Evolutionary conservation across 768 basidiomycete genomes (phyloP).

Genomic region (Agaricus bisporus): DNA sequence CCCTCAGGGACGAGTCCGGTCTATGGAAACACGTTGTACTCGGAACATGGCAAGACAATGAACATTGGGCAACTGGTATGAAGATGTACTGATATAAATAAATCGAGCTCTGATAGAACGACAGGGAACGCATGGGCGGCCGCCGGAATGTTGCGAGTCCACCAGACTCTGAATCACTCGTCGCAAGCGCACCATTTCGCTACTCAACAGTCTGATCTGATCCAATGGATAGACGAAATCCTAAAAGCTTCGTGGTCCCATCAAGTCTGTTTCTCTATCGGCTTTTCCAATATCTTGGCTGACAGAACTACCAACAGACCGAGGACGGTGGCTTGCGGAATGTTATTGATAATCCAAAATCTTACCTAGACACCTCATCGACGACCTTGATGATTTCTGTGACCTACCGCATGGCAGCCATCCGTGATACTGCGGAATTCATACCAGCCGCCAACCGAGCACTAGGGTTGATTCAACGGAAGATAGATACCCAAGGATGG

Average conservation of each 20-base stretch:
- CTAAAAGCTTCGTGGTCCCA: conserved; percentile 33
- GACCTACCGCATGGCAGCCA: conserved; percentile 46
- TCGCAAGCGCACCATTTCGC: conserved; percentile 28
- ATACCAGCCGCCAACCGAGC: conserved; percentile 36
- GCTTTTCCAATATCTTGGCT: not conserved
- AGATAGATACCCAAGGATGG: conserved; percentile 37
- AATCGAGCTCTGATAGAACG: not conserved
- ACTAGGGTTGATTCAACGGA: conserved; percentile 28
- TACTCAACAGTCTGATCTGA: conserved; percentile 37
- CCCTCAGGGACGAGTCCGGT: conserved; percentile 38
- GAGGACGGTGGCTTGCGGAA: conserved; percentile 44
- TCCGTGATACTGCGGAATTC: conserved; percentile 30
- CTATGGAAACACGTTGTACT: conserved; percentile 53
- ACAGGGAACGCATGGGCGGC: conserved; percentile 65
- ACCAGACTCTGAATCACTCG: conserved; percentile 45
- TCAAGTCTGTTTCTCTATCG: conserved; percentile 27
- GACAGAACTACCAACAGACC: conserved; percentile 20
- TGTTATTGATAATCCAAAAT: conserved; percentile 40
- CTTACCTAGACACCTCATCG: conserved; percentile 48
- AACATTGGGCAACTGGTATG: conserved; percentile 54
- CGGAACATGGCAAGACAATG: conserved; percentile 38
- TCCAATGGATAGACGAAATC: conserved; percentile 51
- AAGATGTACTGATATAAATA: not conserved
- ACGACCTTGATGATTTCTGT: conserved; percentile 54
- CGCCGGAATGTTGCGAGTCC: conserved; percentile 55